phyloP scores from a whole-genome alignment of 352 stramenopile genomes.

The Pseudoperonospora humuli region DNA sequence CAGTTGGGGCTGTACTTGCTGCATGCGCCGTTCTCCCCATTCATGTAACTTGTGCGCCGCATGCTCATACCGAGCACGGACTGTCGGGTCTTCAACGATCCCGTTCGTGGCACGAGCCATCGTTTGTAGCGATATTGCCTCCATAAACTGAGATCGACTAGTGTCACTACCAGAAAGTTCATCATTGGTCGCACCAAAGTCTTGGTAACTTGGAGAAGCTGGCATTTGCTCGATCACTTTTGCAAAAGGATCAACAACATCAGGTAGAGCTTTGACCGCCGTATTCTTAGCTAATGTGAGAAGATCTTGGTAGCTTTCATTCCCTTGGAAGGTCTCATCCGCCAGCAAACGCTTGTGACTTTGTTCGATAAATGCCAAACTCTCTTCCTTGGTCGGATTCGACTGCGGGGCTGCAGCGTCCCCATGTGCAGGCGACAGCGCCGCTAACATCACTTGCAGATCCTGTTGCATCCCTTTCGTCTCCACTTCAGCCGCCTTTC shows the following conservation, averaged over 20 bases:
- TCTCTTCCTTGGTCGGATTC: conserved; percentile 12
- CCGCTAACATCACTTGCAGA: conserved; percentile 17
- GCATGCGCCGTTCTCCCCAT: conserved; percentile 27
- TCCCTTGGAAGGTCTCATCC: conserved; percentile 25
- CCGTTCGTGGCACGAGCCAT: conserved; percentile 14
- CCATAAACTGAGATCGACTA: conserved; percentile 17
- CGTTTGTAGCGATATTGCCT: conserved; percentile 19
- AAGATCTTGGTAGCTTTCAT: conserved; percentile 19
- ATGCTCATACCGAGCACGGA: conserved; percentile 25
- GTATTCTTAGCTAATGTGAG: conserved; percentile 24
- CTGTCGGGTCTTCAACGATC: conserved; percentile 18
- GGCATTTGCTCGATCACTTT: conserved; percentile 26
- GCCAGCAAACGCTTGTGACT: conserved; percentile 23
- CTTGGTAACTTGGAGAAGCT: background rate
- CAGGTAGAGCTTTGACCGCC: background rate
- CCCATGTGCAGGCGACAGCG: conserved; percentile 11
- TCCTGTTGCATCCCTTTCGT: conserved; percentile 15
- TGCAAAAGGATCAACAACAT: conserved; percentile 16
- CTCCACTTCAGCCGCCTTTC: background rate
- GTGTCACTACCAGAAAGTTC: conserved; percentile 2
- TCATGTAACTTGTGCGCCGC: conserved; percentile 22
- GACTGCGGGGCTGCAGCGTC: background rate
- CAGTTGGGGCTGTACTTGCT: conserved; percentile 8
- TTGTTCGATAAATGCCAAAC: conserved; percentile 11
- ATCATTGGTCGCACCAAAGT: conserved; percentile 1